A percentile compares a stretch with the other conserved stretches of the same genome.
These are phyloP conservation scores for Tolypocladium album DNA, from an alignment of 2,329 filamentous ascomycete genomes.

Conservation along the genomic window DNA sequence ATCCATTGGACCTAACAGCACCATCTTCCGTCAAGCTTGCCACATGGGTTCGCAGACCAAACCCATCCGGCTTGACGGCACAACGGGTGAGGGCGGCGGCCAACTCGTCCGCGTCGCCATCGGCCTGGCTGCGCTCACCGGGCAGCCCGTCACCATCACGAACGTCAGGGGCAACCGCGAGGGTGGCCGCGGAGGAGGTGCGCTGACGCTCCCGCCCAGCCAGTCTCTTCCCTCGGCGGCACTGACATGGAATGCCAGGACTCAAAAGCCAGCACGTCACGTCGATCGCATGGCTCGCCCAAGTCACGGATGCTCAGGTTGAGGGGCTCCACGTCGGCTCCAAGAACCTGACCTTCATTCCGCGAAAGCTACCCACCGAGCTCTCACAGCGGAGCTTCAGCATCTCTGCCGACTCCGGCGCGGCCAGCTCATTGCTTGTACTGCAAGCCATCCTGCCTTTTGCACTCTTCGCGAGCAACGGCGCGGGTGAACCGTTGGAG, in stretches of 20 bases:
- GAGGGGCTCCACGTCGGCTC: slow-evolving; percentile 41
- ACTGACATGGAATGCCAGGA: slow-evolving; percentile 24
- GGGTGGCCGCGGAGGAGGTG: slow-evolving; percentile 15
- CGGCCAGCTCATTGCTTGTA: slow-evolving; percentile 45
- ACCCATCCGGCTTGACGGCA: slow-evolving; percentile 40
- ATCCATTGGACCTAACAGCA: too few relatives aligned
- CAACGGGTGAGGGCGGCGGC: slow-evolving; percentile 50
- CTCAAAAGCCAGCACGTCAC: slow-evolving; percentile 51
- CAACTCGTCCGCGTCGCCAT: slow-evolving; percentile 49
- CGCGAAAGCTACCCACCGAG: slow-evolving; percentile 25
- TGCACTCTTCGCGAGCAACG: slow-evolving; percentile 41
- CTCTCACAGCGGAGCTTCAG: slow-evolving; percentile 31
- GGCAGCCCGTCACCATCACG: slow-evolving; percentile 39
- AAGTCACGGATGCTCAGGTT: slow-evolving; percentile 38
- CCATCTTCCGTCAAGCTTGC: too few relatives aligned
- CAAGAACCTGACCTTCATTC: slow-evolving; percentile 35
- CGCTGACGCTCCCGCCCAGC: slow-evolving; percentile 2
- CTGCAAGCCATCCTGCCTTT: slow-evolving; percentile 52
- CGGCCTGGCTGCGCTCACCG: slow-evolving; percentile 43
- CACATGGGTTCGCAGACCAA: slow-evolving; percentile 11
- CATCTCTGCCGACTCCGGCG: slow-evolving; percentile 37
- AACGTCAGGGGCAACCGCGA: slow-evolving; percentile 45
- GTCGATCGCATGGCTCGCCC: slow-evolving; percentile 41
- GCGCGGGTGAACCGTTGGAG: slow-evolving; percentile 30
- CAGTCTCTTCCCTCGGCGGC: neutral